Evolutionary conservation across 768 basidiomycete genomes (phyloP), one percentile per base, ranked within the genome.

Genomic region (Boletus coccyginus): DNA sequence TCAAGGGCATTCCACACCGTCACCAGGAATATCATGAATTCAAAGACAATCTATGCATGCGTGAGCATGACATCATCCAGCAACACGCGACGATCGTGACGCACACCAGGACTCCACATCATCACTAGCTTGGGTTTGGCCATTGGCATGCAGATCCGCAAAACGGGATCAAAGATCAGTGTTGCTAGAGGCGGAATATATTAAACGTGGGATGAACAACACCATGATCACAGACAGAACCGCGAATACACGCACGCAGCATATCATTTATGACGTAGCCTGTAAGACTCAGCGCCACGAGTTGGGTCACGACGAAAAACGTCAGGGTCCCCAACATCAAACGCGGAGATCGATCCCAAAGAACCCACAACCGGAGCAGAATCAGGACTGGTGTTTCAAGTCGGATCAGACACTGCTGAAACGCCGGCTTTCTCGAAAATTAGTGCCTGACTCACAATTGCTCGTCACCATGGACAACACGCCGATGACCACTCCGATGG

Each of bases 321-420:
- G 40, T 19, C 4, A 76, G 50, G 1, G 73, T 76, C 42, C 39
- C 52, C 19, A 68, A 21, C 45, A 76, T 63, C 27, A 77, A 44
- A 6, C 56, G 54, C n/a, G 60, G 65, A 1, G 33, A 38, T 12
- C 68, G 64, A 39, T 66, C 68, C 64, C 76, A 76, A 7, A 76
- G 58, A 24, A 72, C 60, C 77, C 77, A 78, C 9, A 77, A 31
- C 2, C 74, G 71, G n/a, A 77, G 62, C 36, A 78, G 58, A 12
- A 78, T 63, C 21, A 77, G 65, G 55, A 76, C 77, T 77, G 24
- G 43, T 1, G 14, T 52, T 47, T 21, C 46, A 24, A 3, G 13
- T n/a, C 11, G 17, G 57, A 52, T 62, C 42, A 63, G 57, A 21
- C 40, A 60, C 14, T 11, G 29, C 14, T 11, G 29, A 41, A 38